Evolutionary conservation across 1,284 basidiomycete species (phyloP), one percentile per base, ranked within the genome.

Genomic region (Apiotrichum veenhuisii): DNA sequence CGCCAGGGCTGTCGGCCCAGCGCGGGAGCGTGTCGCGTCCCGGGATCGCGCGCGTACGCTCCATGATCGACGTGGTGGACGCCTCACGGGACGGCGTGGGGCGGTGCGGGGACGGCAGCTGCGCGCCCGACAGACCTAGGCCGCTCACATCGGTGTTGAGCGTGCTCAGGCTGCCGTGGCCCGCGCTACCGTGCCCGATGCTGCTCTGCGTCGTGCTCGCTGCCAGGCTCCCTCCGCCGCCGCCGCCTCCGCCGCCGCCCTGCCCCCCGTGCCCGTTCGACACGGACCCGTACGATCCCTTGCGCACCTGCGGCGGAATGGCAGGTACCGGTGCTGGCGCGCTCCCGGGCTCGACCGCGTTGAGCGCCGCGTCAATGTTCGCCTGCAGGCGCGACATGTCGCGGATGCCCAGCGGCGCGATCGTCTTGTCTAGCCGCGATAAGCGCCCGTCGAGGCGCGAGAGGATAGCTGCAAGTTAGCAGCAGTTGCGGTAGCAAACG

Each of bases 371-470:
- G 34, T 62, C 54, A 44, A 62, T 33, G 41, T 58, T 58, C 26
- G 48, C 20, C 23, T 40, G 20, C 20, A 54, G 64, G 61, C 15
- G 63, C 51, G 70, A 66, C 43, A 68, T 50, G 11, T 73, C 69
- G 48, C 73, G 70, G 20, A 77, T 64, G 2, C 76, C 76, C 11
- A 77, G 65, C 5, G 74, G 75, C 11, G 69, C 69, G 25, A 77
- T 74, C 1, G 72, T 71, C 63, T 76, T 77, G 64, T 77, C 76
- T 4, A 77, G 61, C 20, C 72, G 56, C 3, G 68, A 71, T 8
- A 77, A 57, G n/a, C 76, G 64, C 0, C 70, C 67, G 52, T 77
- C 76, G 9, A 77, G 66, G 43, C 74, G 73, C 2, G 67, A 66
- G 0, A 77, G 70, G 27, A 77, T 76, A 33, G 64, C 75, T 74